phyloP scores from a whole-genome alignment of 2,329 filamentous ascomycete species.

The Alternaria triticimaculans region DNA sequence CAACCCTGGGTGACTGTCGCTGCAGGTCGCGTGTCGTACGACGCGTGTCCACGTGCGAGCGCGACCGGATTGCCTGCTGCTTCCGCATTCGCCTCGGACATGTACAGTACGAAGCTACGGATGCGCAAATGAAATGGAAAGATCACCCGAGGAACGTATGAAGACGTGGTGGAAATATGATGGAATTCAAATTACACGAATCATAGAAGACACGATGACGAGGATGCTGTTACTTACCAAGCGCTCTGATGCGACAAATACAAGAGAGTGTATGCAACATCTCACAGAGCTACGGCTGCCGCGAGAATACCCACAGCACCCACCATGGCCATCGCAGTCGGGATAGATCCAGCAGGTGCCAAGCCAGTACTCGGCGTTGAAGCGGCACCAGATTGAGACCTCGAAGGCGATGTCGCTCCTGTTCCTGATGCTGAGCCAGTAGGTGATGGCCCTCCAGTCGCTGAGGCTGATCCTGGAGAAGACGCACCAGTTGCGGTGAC shows the following conservation, averaged over 20 bases:
- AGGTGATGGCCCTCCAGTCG: background rate
- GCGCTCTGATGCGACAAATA: background rate
- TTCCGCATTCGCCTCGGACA: background rate
- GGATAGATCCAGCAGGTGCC: constrained; percentile 25
- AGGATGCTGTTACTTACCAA: background rate
- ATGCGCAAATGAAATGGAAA: background rate
- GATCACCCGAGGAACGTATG: background rate
- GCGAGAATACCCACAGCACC: constrained; percentile 32
- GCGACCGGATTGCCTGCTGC: background rate
- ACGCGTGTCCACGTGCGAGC: constrained; percentile 8
- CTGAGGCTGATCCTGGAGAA: constrained; percentile 7
- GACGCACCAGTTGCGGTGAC: constrained; percentile 17
- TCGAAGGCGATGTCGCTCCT: constrained; percentile 12
- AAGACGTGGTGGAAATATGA: background rate
- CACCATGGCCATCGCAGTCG: constrained; percentile 28
- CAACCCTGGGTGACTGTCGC: background rate
- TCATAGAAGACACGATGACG: background rate
- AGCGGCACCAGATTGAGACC: constrained; percentile 17
- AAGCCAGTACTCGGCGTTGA: constrained; percentile 18
- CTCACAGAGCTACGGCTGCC: constrained; percentile 33
- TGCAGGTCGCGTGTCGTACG: background rate
- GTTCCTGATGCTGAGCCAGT: constrained; percentile 1
- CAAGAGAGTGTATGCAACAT: background rate
- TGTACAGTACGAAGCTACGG: background rate
- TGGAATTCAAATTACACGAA: background rate